Percentiles rank a stretch among this genome's conserved stretches.
Conservation (phyloP, 2,329 filamentous ascomycete genomes). For the Phaeophleospora eucalypticola region DNA sequence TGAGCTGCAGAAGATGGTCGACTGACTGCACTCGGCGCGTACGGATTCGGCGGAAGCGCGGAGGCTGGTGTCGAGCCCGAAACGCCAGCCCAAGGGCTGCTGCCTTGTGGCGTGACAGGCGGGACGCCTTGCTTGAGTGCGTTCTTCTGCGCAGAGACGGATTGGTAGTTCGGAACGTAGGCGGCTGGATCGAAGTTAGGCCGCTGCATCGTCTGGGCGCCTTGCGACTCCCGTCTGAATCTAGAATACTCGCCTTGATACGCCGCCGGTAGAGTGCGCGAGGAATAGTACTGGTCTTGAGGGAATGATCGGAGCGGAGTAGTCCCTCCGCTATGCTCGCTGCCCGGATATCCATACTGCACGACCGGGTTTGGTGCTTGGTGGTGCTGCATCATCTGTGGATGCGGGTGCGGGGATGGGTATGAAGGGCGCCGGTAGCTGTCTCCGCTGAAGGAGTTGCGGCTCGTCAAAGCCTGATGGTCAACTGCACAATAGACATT, state of each 20-base stretch:
- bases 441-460: slow-evolving; percentile 27
- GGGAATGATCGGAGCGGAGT: slow-evolving; percentile 33
- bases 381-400: slow-evolving; percentile 9
- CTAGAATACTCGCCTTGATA: slow-evolving; percentile 34
- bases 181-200: slow-evolving; percentile 23
- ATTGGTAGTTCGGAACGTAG: slow-evolving; percentile 26
- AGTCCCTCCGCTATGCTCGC: slow-evolving; percentile 19
- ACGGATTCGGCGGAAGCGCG: slow-evolving; percentile 23
- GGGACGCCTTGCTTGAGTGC: slow-evolving; percentile 20
- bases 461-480: slow-evolving; percentile 28
- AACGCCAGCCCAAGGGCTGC: neutral
- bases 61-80: slow-evolving; percentile 1
- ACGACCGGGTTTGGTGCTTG: slow-evolving; percentile 1
- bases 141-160: slow-evolving; percentile 24
- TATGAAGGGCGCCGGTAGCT: slow-evolving; percentile 18
- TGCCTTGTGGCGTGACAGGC: neutral
- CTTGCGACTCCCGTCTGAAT: slow-evolving; percentile 32
- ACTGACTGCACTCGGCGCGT: slow-evolving; percentile 17
- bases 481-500: slow-evolving; percentile 27
- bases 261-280: slow-evolving; percentile 33
- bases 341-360: slow-evolving; percentile 25
- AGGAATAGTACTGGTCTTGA: slow-evolving; percentile 36
- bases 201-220: slow-evolving; percentile 27
- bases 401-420: slow-evolving; percentile 5
- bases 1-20: slow-evolving; percentile 24